Base-by-base conservation (phyloP, 23 red algal species). In the Gracilariopsis chorda region DNA sequence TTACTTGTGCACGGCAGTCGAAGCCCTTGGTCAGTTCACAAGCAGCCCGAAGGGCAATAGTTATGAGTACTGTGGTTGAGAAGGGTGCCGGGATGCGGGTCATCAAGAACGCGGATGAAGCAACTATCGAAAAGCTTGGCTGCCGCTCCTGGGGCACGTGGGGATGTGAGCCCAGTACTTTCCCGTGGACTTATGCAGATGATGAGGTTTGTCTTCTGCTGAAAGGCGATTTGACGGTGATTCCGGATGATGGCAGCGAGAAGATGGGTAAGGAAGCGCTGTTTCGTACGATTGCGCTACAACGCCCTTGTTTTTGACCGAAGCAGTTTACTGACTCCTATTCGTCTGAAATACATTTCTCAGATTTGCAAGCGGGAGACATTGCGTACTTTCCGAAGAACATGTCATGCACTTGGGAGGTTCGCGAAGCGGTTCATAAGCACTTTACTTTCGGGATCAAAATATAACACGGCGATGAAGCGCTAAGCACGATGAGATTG, bases 291-390 rank as follows among this genome's bases (percentile, higher is more conserved):
- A n/a, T n/a, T n/a, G n/a, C n/a, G n/a, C n/a, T n/a, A n/a, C n/a
- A n/a, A n/a, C n/a, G n/a, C n/a, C n/a, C n/a, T n/a, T n/a, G n/a
- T n/a, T n/a, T n/a, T n/a, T n/a, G n/a, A n/a, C n/a, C n/a, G n/a
- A n/a, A n/a, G n/a, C n/a, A n/a, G n/a, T n/a, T n/a, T n/a, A n/a
- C n/a, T n/a, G n/a, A n/a, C n/a, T n/a, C n/a, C n/a, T n/a, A n/a
- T n/a, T n/a, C n/a, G n/a, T n/a, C n/a, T n/a, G n/a, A n/a, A n/a
- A 41, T 51, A 13, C 56, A 48, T 78, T 40, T 49, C 16, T 43
- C 69, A 89, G 85, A 89, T 89, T 67, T 89, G 37, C 39, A 77
- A 61, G 85, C 85, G 16, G 85, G 85, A 29, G 85, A 89, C 20
- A 76, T 89, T 59, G 85, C 69, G 2, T 89, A 77, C 45, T 89